Conservation (phyloP, 306 rosid species). For the Acacia crassicarpa region DNA sequence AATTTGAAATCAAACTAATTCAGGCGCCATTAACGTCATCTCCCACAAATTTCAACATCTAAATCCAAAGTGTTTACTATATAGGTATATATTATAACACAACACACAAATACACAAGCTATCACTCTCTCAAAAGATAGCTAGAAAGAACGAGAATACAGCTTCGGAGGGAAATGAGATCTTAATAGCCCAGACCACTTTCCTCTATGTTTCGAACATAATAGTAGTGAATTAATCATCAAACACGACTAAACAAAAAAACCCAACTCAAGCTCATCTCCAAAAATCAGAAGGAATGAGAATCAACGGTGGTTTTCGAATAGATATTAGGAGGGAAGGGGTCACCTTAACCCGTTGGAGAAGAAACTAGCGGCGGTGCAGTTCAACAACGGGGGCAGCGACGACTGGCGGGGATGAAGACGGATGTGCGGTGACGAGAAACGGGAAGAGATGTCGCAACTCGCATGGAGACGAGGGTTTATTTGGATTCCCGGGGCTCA, state of each 20-base stretch:
- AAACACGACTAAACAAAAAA: too few relatives aligned
- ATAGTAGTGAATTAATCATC: not conserved
- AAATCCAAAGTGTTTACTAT: not conserved
- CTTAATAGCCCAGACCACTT: not conserved
- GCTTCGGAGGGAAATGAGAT: not conserved
- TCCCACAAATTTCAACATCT: not conserved
- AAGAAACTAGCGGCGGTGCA: not conserved
- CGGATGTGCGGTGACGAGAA: not conserved
- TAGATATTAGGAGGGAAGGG: not conserved
- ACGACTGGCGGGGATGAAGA: not conserved
- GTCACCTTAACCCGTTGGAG: not conserved
- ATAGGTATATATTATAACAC: not conserved
- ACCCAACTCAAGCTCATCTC: not conserved
- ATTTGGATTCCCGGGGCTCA: not conserved
- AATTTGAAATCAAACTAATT: constrained; percentile 5
- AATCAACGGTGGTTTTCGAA: not conserved
- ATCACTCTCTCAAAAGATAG: not conserved
- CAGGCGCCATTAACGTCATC: not conserved
- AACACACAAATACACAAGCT: not conserved
- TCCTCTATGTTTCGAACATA: not conserved
- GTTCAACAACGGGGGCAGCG: not conserved
- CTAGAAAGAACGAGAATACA: not conserved
- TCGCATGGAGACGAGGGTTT: not conserved
- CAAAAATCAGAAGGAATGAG: not conserved
- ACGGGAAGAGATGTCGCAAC: not conserved